Percentiles rank a stretch among this genome's conserved stretches.
Conservation (phyloP, 1,139 yeast species). For the Hanseniaspora gamundiae region DNA sequence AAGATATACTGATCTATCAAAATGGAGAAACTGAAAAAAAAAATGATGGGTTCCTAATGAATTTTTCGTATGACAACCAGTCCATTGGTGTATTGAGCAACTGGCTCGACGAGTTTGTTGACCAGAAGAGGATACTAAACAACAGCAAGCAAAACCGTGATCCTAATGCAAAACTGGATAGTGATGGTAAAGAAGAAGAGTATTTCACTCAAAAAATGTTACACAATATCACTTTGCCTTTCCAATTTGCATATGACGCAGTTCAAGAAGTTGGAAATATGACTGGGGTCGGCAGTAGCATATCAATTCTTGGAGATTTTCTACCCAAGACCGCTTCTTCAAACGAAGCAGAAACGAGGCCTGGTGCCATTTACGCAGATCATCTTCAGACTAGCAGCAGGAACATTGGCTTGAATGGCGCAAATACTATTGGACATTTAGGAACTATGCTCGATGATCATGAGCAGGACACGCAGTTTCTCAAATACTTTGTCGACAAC, state of each 20-base stretch:
- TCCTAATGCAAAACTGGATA: background rate
- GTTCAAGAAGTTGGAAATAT: constrained; percentile 25
- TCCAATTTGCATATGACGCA: constrained; percentile 23
- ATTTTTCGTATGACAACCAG: constrained; percentile 17
- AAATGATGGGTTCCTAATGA: constrained; percentile 17
- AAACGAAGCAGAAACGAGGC: background rate
- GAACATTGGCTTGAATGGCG: background rate
- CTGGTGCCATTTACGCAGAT: no score
- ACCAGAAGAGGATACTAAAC: background rate
- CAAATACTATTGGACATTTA: background rate
- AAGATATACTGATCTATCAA: constrained; percentile 23
- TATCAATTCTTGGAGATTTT: constrained; percentile 19
- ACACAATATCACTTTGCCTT: constrained; percentile 22
- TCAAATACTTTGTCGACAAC: background rate
- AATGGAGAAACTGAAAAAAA: constrained; percentile 12
- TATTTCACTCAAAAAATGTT: constrained; percentile 12
- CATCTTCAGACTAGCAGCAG: background rate
- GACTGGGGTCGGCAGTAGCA: constrained; percentile 21
- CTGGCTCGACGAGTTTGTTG: constrained; percentile 20
- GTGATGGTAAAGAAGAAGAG: background rate
- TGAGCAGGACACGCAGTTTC: background rate
- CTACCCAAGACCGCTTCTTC: constrained; percentile 11
- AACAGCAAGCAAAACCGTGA: background rate
- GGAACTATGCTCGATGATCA: background rate
- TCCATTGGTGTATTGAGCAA: constrained; percentile 19